Base-by-base conservation (phyloP, 352 stramenopile species). In the Phytopythium cucurbitacearum region DNA sequence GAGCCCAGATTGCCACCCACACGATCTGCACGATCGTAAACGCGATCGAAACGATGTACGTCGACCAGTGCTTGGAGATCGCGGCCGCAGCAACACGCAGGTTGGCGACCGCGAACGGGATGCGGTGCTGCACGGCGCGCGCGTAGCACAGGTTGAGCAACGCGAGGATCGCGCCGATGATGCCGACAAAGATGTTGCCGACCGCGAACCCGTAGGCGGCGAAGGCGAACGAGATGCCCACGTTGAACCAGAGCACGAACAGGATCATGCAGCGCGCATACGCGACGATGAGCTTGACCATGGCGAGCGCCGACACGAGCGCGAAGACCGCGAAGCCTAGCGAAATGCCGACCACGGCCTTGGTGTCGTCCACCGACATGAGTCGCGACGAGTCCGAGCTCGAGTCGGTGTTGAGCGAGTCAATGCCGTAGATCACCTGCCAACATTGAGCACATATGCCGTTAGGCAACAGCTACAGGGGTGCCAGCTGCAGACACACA, bases 81-180 rank as follows among this genome's bases (percentile, higher is more conserved):
- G 92, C 93, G 10, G 77, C 80, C 32, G 93, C 76, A 1, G 87
- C 94, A 8, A 94, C 87, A 16, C 77, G 72, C 37, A 98, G 67
- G 64, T 98, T 98, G 15, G 92, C 87, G 10, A 91, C 82, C 4
- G 94, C 94, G 65, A 98, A 98, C 28, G 94, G 90, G 60, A 98
- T 98, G 39, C 89, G 85, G 71, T 96, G 56, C 82, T 84, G 62
- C 40, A 95, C 84, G 1, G 77, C 69, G 34, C 73, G 86, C 6
- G 87, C 78, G 73, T 98, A 98, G 72, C 85, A 95, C 47, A 93
- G 55, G 49, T 75, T 83, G 40, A 95, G 54, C 46, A 93, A 51
- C 2, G 68, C 81, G 51, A 93, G 68, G 36, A 94, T 67, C 11
- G 57, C 34, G 21, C 71, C 76, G 40, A 95, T 61, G 34, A 94